These are phyloP conservation scores for Solanum corneliomulleri DNA, from an alignment of 257 asterid genomes.

Conservation along the genomic window DNA sequence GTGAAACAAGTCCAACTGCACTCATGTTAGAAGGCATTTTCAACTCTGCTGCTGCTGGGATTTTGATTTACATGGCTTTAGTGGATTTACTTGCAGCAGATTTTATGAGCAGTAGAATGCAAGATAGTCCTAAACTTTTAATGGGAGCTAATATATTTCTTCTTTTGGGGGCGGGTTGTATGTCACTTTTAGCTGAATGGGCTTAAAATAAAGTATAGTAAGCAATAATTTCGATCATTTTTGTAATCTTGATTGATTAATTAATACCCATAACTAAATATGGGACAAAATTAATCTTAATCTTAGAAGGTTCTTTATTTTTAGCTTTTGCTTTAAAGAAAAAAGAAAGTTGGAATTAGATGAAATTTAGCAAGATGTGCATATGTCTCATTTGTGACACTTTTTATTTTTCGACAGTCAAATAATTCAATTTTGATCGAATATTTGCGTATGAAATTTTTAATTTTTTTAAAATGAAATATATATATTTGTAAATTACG, in stretches of 20 bases:
- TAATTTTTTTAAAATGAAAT: too few relatives aligned
- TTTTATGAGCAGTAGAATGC: slow-evolving; percentile 6
- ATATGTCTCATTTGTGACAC: too few relatives aligned
- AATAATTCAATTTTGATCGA: too few relatives aligned
- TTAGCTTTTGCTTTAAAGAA: background rate
- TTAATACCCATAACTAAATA: background rate
- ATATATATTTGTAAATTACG: too few relatives aligned
- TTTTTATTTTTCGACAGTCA: too few relatives aligned
- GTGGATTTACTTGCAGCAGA: slow-evolving; percentile 11
- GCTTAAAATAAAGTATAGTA: background rate
- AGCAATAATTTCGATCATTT: background rate
- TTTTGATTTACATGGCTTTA: slow-evolving; percentile 9
- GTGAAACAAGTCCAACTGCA: slow-evolving; percentile 1
- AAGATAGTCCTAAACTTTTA: background rate
- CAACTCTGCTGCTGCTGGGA: slow-evolving; percentile 9
- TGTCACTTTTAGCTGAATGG: slow-evolving; percentile 11
- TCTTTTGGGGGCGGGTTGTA: slow-evolving; percentile 1
- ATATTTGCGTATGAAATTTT: too few relatives aligned
- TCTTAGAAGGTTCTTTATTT: background rate
- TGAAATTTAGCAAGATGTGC: background rate
- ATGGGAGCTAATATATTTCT: slow-evolving; percentile 6
- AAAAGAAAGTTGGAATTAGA: background rate
- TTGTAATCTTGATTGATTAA: background rate
- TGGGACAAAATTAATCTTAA: background rate
- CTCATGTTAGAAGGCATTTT: slow-evolving; percentile 7